These are phyloP conservation scores for Triticum timopheevii DNA, from an alignment of 176 grass and related monocot species.

Conservation along the genomic window DNA sequence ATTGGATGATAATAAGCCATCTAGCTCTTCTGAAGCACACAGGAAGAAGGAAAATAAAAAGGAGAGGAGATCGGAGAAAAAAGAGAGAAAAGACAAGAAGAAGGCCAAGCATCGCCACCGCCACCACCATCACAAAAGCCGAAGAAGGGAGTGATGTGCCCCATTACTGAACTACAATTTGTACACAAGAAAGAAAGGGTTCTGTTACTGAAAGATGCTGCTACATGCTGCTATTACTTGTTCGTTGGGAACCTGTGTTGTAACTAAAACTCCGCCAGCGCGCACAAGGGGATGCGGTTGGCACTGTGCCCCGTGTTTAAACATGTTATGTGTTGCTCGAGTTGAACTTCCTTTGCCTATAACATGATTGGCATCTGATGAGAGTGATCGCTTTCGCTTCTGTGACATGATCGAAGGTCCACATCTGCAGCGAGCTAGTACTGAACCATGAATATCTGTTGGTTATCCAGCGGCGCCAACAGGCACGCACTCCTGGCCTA, in stretches of 20 bases:
- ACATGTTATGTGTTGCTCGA: background rate
- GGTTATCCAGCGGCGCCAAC: too few relatives aligned
- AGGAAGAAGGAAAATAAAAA: constrained; percentile 42
- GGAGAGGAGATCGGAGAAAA: constrained; percentile 24
- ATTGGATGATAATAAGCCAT: constrained; percentile 8
- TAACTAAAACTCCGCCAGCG: background rate
- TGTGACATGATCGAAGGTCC: too few relatives aligned
- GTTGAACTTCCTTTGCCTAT: too few relatives aligned
- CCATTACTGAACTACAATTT: background rate
- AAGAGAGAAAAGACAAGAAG: constrained; percentile 53
- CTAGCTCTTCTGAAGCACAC: constrained; percentile 22
- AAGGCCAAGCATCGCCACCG: constrained; percentile 51
- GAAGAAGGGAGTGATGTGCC: constrained; percentile 41
- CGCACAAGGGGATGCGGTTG: background rate
- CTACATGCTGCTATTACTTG: background rate
- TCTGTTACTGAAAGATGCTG: background rate
- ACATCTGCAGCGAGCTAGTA: too few relatives aligned
- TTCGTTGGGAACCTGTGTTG: constrained; percentile 22
- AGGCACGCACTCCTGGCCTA: too few relatives aligned
- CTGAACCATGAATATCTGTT: too few relatives aligned
- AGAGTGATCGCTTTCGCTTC: too few relatives aligned
- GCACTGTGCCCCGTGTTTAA: background rate
- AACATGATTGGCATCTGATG: too few relatives aligned
- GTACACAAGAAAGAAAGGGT: constrained; percentile 12
- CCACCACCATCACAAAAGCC: constrained; percentile 48